Evolutionary conservation across 2,329 filamentous ascomycete species (phyloP).

Genomic region (Sporothrix brasiliensis): DNA sequence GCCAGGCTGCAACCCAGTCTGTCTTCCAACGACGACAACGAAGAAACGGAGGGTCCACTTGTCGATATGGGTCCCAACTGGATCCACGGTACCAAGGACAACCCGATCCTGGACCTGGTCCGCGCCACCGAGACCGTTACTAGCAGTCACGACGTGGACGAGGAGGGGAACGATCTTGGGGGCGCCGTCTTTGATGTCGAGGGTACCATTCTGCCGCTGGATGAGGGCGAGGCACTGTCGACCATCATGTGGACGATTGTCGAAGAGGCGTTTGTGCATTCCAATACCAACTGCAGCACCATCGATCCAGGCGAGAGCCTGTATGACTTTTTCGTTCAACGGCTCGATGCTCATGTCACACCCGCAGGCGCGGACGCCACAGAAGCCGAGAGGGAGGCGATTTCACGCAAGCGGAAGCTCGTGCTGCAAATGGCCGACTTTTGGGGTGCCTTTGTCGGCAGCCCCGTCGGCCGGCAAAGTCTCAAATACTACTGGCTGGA

Average conservation of each 20-base stretch:
- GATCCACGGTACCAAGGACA: conserved; percentile 74
- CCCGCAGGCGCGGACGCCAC: conserved; percentile 35
- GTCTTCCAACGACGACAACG: background rate
- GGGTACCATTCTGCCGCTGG: conserved; percentile 54
- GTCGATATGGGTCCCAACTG: conserved; percentile 74
- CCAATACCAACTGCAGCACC: conserved; percentile 57
- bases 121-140: conserved; percentile 59
- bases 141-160: conserved; percentile 54
- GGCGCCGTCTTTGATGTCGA: conserved; percentile 55
- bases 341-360: conserved; percentile 52
- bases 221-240: conserved; percentile 53
- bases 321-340: conserved; percentile 56
- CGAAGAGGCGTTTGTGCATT: conserved; percentile 67
- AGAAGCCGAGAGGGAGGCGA: background rate
- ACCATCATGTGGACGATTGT: conserved; percentile 69
- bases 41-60: conserved; percentile 46
- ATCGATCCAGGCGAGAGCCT: conserved; percentile 55
- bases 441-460: conserved; percentile 74
- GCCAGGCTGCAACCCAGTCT: conserved; percentile 44
- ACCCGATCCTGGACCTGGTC: conserved; percentile 70
- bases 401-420: conserved; percentile 43
- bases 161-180: conserved; percentile 42
- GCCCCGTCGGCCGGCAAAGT: conserved; percentile 64
- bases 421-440: conserved; percentile 61
- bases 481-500: conserved; percentile 78